A percentile compares a stretch with the other conserved stretches of the same genome.
These are phyloP conservation scores for Biancaea sappan DNA, from an alignment of 306 rosid genomes.

Conservation along the genomic window DNA sequence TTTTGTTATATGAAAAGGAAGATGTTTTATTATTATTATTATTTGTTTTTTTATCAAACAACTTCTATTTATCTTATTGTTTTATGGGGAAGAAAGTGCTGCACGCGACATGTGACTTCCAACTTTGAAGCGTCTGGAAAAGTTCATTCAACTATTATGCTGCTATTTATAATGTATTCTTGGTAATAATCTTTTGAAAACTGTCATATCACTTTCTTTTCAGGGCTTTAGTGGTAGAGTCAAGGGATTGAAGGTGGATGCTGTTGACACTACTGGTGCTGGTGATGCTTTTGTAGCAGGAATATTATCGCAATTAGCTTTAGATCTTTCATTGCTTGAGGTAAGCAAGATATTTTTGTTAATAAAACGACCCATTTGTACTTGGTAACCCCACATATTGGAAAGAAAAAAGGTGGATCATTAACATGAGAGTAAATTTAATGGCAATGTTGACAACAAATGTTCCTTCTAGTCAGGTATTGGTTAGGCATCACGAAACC, in stretches of 20 bases:
- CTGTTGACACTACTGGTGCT: slow-evolving; percentile 95
- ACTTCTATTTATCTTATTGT: not conserved
- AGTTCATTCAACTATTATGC: slow-evolving; percentile 10
- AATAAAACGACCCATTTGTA: not conserved
- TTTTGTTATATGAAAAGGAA: not conserved
- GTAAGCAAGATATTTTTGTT: slow-evolving; percentile 39
- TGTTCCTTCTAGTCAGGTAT: not conserved
- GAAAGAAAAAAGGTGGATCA: not conserved
- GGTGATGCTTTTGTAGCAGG: slow-evolving; percentile 99
- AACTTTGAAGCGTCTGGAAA: not conserved
- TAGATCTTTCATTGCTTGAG: slow-evolving; percentile 82
- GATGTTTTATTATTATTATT: too few relatives aligned
- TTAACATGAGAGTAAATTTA: not conserved
- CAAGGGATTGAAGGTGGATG: slow-evolving; percentile 77
- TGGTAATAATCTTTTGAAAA: slow-evolving; percentile 21
- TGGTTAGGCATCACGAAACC: not conserved
- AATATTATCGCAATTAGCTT: slow-evolving; percentile 72
- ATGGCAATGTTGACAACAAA: not conserved
- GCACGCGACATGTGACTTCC: slow-evolving; percentile 5
- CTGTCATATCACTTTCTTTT: slow-evolving; percentile 24
- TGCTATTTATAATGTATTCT: slow-evolving; percentile 2
- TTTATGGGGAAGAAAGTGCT: not conserved
- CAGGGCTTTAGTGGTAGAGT: slow-evolving; percentile 91
- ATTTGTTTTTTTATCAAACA: too few relatives aligned
- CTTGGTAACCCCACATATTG: not conserved